Base-by-base conservation (phyloP, 305 asterid species). In the Fraxinus nigra region DNA sequence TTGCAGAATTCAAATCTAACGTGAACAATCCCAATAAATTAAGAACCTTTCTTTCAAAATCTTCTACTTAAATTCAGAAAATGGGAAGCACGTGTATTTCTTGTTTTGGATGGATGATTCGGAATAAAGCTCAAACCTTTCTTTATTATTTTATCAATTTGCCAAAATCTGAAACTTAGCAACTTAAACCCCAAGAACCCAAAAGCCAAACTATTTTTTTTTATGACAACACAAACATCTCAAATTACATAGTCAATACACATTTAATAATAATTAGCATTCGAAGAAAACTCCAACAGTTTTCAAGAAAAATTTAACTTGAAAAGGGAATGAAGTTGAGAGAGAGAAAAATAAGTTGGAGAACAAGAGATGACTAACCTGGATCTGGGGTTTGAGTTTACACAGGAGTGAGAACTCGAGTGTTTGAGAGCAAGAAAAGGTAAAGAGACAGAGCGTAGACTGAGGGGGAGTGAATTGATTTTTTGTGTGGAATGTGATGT, bases 371-470 rank as follows among this genome's bases (percentile, higher is more conserved):
- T 1, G 33, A 33, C 81, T 43, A 72, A 78, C 84, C 76, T 83
- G 93, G 93, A 88, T 90, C 91, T 87, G 88, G 86, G 90, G 51
- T 83, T 83, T 81, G 90, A 88, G 85, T 76, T 80, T 86, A 84
- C 87, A 77, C 35, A 77, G 26, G 40, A 82, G 83, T 84, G 86
- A 75, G 90, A 86, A 34, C 38, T n/a, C 7, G 65, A 73, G 78
- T 46, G 56, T 32, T 18, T 78, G 84, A 78, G 51, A 40, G 51
- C 14, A 65, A 75, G 88, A 74, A 81, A 80, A 34, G 88, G 82
- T 34, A 78, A 18, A 79, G 77, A 83, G 37, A 75, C 8, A 18
- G 67, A 40, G 14, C 35, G 84, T n/a, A 78, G 78, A 67, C 16
- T n/a, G 84, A 80, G 9, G 35, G 14, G 34, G 73, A 70, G 8